Evolutionary conservation across 768 basidiomycete genomes (phyloP).

Genomic region (Boletus subcaerulescens): DNA sequence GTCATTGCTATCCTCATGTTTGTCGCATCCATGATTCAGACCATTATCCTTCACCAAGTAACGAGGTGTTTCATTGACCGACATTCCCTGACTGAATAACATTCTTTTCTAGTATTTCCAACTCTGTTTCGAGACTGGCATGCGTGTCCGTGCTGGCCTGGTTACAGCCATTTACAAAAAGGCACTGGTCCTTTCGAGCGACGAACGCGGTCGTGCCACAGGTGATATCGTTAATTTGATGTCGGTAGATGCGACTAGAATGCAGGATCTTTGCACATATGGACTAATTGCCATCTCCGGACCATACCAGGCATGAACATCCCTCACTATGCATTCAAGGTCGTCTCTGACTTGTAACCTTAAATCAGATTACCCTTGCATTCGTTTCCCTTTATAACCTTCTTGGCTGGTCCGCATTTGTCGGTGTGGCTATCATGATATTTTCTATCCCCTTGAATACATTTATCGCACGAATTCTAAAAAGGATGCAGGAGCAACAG

Average conservation of each 20-base stretch:
- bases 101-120: slow-evolving; percentile 71
- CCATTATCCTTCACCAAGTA: slow-evolving; percentile 77
- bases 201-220: slow-evolving; percentile 74
- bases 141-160: slow-evolving; percentile 91
- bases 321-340: background rate
- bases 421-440: slow-evolving; percentile 88
- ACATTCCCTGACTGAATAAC: background rate
- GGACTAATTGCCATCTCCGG: slow-evolving; percentile 84
- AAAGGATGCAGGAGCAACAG: slow-evolving; percentile 78
- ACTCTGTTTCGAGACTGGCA: slow-evolving; percentile 76
- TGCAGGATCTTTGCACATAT: slow-evolving; percentile 81
- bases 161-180: slow-evolving; percentile 86
- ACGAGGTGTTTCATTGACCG: background rate
- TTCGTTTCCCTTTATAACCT: slow-evolving; percentile 88
- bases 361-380: slow-evolving; percentile 69
- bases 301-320: slow-evolving; percentile 65
- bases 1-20: slow-evolving; percentile 80
- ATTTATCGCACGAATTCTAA: slow-evolving; percentile 63
- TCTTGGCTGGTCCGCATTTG: slow-evolving; percentile 88
- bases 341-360: background rate
- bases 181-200: slow-evolving; percentile 79
- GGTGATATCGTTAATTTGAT: slow-evolving; percentile 96
- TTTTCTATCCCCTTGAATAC: slow-evolving; percentile 76
- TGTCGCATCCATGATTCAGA: slow-evolving; percentile 71
- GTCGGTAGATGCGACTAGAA: slow-evolving; percentile 77